Base-by-base conservation (phyloP, 768 basidiomycete species). In the Multifurca ochricompacta region DNA sequence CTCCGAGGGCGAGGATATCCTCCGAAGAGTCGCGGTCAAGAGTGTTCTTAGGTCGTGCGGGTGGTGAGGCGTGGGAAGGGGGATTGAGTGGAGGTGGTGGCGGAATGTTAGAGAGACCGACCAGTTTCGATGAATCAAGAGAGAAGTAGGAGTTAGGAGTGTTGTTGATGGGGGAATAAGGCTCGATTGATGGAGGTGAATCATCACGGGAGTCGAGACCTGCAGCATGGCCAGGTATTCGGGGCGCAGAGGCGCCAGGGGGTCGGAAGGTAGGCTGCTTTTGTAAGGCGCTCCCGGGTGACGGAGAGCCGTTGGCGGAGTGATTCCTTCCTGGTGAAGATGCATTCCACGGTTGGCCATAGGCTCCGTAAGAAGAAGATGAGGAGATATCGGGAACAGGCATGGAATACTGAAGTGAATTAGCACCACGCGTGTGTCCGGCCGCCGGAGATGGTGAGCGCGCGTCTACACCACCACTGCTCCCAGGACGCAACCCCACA, bases 241-340 rank as follows among this genome's bases (percentile, higher is more conserved):
- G 58, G 16, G 67, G 61, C n/a, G 66, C 62, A 53, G 60, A 56
- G 13, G 66, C 66, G 51, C 66, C 64, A 18, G 63, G 48, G 4
- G 69, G 65, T 27, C 66, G 64, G 14, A 53, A 58, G 21, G 67
- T 63, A 7, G 58, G 18, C 18, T 59, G 59, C 43, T 57, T 56
- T 35, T 44, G 56, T 6, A 48, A 37, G 14, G 43, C 14, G 11
- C 39, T 28, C 23, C 42, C 44, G n/a, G 59, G 35, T 23, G 51
- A 31, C 31, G 51, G 50, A 41, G 4, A 34, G 14, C 51, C 59
- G 27, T 55, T 59, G 41, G 21, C 10, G 10, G 19, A 30, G n/a
- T 52, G 40, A 32, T 48, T 25, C 31, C 58, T 61, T 25, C 35
- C 51, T 18, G 43, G 9, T 16, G 55, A 1, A 0, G 56, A 28